Percentiles rank a stretch among this genome's conserved stretches.
Conservation (phyloP, 225 moss, liverwort and hornwort genomes). For the Physcomitrellopsis africana region DNA sequence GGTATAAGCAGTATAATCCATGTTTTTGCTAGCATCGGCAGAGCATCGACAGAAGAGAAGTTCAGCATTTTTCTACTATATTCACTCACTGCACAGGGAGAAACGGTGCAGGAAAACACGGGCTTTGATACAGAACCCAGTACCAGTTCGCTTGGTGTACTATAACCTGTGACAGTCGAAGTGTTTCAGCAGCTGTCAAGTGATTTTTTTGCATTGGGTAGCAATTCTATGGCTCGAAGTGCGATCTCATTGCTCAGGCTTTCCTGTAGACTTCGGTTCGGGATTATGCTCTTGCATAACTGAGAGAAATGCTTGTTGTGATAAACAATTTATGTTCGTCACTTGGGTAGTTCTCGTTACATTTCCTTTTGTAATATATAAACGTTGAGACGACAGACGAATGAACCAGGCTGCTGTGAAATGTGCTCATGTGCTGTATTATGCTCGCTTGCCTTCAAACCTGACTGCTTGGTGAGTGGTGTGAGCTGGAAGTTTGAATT, state of each 20-base stretch:
- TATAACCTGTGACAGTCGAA: constrained; percentile 29
- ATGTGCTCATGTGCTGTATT: background rate
- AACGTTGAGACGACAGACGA: constrained; percentile 12
- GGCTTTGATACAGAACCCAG: constrained; percentile 16
- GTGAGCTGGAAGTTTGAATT: background rate
- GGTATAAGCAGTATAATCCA: constrained; percentile 23
- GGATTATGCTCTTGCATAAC: constrained; percentile 34
- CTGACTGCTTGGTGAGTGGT: background rate
- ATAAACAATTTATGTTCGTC: constrained; percentile 24
- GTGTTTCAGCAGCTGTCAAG: constrained; percentile 31
- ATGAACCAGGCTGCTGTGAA: constrained; percentile 14
- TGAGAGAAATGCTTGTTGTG: constrained; percentile 36
- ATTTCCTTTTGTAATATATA: constrained; percentile 38
- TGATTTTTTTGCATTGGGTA: constrained; percentile 52
- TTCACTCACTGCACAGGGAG: constrained; percentile 12
- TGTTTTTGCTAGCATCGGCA: constrained; percentile 22
- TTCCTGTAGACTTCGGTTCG: constrained; percentile 36
- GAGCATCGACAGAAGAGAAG: constrained; percentile 29
- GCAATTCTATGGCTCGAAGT: constrained; percentile 34
- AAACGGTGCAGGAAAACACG: constrained; percentile 10
- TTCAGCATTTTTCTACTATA: constrained; percentile 16
- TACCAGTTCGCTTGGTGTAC: constrained; percentile 33
- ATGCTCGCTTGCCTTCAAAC: background rate
- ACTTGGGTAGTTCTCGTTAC: constrained; percentile 30
- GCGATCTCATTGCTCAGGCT: constrained; percentile 43